Evolutionary conservation across 1,284 basidiomycete species (phyloP), one percentile per base, ranked within the genome.

Genomic region (Papiliotrema flavescens): DNA sequence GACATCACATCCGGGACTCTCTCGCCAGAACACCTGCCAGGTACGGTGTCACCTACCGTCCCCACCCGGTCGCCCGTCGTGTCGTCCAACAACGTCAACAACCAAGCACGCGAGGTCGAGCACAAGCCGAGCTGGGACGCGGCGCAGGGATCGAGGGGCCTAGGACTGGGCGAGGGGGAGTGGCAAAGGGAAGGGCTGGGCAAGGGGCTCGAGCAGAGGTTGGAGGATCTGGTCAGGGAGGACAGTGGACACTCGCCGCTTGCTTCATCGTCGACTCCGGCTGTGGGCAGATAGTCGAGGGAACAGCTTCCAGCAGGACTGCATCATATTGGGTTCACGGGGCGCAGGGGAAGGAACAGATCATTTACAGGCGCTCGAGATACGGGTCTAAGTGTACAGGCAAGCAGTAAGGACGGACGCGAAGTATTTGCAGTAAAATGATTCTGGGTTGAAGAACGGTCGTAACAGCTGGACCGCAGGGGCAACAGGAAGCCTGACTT

Each of bases 171-270:
- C 13, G 61, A 86, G 28, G 88, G 87, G 0, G 89, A 90, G 73
- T 91, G 88, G 88, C 85, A 88, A 62, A 79, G 88, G 6, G 86
- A 90, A 64, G 89, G 89, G 0, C 73, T 91, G 14, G 89, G 89
- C 0, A 81, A 79, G 56, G 89, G 89, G 0, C 71, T 91, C 42
- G 89, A 89, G 73, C 89, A 90, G 77, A 77, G 89, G 44, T 71
- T 91, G 53, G 89, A 90, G 53, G 67, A 67, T 50, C 57, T 73
- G 17, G 65, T 60, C 7, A 45, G 49, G 43, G 53, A 55, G n/a
- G 49, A 50, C 8, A 44, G 44, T 9, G 40, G 9, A 8, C 28
- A 32, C 28, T 32, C 28, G 28, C 28, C 28, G 28, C 28, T 5
- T 32, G 28, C 6, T 6, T 32, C 28, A 11, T 6, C 28, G 28